Evolutionary conservation across 2,329 filamentous ascomycete genomes (phyloP).

Genomic region (Elsinoe ampelina): DNA sequence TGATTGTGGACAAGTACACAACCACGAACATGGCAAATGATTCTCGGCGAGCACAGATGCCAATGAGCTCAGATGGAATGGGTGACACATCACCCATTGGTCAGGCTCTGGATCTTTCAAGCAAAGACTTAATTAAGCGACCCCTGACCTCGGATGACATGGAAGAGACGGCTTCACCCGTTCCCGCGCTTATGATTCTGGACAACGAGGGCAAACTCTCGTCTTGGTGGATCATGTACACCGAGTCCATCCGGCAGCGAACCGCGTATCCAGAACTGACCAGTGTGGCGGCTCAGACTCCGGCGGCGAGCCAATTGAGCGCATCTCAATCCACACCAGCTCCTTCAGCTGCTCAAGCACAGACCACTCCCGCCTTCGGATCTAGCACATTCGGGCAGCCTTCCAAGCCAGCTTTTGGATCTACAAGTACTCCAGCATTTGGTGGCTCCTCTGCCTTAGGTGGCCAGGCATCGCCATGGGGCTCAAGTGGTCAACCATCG

Average conservation of each 20-base stretch:
- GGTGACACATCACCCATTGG: constrained; percentile 73
- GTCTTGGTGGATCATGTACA: constrained; percentile 87
- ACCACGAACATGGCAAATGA: constrained; percentile 65
- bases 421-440: constrained; percentile 19
- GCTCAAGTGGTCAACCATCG: constrained; percentile 15
- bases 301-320: constrained; percentile 21
- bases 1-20: constrained; percentile 60
- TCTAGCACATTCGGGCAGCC: constrained; percentile 21
- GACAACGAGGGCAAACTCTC: constrained; percentile 82
- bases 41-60: constrained; percentile 63
- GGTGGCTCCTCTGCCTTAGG: constrained; percentile 23
- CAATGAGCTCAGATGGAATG: constrained; percentile 47
- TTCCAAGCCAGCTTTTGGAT: constrained; percentile 16
- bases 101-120: constrained; percentile 72
- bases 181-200: constrained; percentile 75
- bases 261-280: constrained; percentile 64
- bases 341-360: constrained; percentile 13
- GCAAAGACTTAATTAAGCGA: constrained; percentile 64
- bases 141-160: constrained; percentile 67
- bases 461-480: constrained; percentile 23
- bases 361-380: constrained; percentile 20
- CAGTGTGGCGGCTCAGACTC: constrained; percentile 29
- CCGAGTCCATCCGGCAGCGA: constrained; percentile 68
- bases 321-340: constrained; percentile 18
- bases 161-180: constrained; percentile 64